Evolutionary conservation across 2,329 filamentous ascomycete species (phyloP).

Genomic region (Penicillium paneum): DNA sequence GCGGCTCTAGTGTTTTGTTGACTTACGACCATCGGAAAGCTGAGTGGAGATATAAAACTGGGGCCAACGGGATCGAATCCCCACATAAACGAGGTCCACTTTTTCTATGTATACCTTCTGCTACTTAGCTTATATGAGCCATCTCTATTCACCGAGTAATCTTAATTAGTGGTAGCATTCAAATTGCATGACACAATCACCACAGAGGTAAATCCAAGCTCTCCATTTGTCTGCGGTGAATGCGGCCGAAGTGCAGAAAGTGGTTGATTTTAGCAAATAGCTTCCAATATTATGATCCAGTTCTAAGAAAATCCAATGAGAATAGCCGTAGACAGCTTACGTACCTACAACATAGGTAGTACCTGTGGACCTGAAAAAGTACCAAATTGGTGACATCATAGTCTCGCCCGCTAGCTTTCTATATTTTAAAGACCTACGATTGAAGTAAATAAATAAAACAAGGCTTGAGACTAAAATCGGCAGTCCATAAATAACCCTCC

Average conservation of each 20-base stretch:
- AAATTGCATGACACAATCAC: constrained; percentile 6
- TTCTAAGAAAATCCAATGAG: background rate
- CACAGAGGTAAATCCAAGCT: background rate
- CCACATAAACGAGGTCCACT: background rate
- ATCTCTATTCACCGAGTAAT: background rate
- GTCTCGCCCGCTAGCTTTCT: background rate
- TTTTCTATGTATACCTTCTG: too few relatives aligned
- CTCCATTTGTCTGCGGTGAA: background rate
- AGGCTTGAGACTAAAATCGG: background rate
- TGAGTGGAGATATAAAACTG: background rate
- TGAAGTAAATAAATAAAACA: background rate
- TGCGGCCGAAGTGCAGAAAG: background rate
- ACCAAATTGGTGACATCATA: background rate
- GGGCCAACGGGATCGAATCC: background rate
- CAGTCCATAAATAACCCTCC: background rate
- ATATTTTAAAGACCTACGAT: background rate
- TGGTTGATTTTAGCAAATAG: background rate
- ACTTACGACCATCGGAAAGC: too few relatives aligned
- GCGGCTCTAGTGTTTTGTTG: too few relatives aligned
- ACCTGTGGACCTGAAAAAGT: too few relatives aligned
- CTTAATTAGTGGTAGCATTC: background rate
- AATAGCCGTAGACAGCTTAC: background rate
- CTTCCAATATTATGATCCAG: background rate
- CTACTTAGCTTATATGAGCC: too few relatives aligned
- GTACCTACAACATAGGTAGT: too few relatives aligned